These are phyloP conservation scores for Tolypocladium endophyticum DNA, from an alignment of 2,329 filamentous ascomycete species.

Conservation along the genomic window DNA sequence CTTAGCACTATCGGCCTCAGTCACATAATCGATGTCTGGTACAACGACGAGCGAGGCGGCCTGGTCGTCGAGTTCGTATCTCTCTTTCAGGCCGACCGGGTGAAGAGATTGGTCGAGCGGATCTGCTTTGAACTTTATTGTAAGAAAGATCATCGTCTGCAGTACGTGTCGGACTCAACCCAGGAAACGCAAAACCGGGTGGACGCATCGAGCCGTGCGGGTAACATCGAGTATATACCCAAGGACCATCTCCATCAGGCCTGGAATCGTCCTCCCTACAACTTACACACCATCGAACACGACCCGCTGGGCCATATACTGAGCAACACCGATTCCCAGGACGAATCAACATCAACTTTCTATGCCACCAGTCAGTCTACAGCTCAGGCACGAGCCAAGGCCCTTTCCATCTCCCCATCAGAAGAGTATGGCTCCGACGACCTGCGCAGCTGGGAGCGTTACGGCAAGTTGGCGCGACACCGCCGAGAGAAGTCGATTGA, in stretches of 20 bases:
- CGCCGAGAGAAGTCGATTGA: conserved; percentile 7
- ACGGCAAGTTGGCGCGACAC: conserved; percentile 12
- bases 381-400: conserved; percentile 4
- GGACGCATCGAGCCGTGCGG: not conserved
- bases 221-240: not conserved
- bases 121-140: not conserved
- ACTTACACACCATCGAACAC: not conserved
- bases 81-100: conserved; percentile 4
- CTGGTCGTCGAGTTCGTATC: conserved; percentile 11
- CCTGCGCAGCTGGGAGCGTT: conserved; percentile 13
- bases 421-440: conserved; percentile 9
- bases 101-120: not conserved
- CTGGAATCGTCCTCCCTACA: not conserved
- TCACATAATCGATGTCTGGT: conserved; percentile 4
- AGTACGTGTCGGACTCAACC: not conserved
- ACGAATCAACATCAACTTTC: not conserved
- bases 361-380: not conserved
- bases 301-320: not conserved
- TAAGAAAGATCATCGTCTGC: not conserved
- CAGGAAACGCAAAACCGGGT: not conserved
- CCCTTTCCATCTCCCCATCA: conserved; percentile 3
- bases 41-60: not conserved
- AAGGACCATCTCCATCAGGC: not conserved
- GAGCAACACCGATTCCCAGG: no score
- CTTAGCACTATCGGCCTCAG: conserved; percentile 5